Evolutionary conservation across 345 rosid species (phyloP).

Genomic region (Balakata baccata): DNA sequence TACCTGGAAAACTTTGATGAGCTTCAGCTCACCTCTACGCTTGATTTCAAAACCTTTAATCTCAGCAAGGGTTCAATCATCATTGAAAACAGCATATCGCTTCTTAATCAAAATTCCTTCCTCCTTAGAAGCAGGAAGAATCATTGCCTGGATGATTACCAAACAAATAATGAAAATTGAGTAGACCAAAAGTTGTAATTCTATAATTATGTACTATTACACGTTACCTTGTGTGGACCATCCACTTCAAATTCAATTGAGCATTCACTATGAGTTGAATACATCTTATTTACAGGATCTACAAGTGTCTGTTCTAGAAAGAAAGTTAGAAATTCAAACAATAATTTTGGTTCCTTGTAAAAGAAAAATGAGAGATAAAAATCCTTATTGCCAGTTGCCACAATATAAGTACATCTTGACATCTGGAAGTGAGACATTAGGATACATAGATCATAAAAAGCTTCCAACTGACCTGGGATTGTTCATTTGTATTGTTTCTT

Average conservation of each 20-base stretch:
- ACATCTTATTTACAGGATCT: conserved; percentile 72
- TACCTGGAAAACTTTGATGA: conserved; percentile 98
- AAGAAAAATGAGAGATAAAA: not conserved
- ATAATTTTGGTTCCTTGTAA: conserved; percentile 7
- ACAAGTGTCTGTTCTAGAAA: conserved; percentile 60
- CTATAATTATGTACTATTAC: not conserved
- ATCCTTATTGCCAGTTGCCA: too few relatives aligned
- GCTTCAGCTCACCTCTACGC: conserved; percentile 98
- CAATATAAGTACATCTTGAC: conserved; percentile 10
- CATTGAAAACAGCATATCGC: conserved; percentile 97
- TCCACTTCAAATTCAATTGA: conserved; percentile 99
- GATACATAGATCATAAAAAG: conserved; percentile 3
- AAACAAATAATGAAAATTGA: conserved; percentile 15
- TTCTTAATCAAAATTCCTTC: conserved; percentile 92
- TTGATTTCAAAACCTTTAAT: conserved; percentile 99
- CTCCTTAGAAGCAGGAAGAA: conserved; percentile 98
- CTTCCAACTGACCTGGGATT: conserved; percentile 67
- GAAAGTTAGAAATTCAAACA: conserved; percentile 20
- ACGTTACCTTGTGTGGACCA: conserved; percentile 95
- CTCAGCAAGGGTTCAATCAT: conserved; percentile 97
- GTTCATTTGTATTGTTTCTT: conserved; percentile 88
- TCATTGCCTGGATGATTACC: conserved; percentile 70
- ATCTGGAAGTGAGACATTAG: not conserved
- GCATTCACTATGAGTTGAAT: conserved; percentile 84
- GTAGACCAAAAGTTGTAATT: conserved; percentile 22